Evolutionary conservation across 306 rosid genomes (phyloP).

Genomic region (Vigna trinervia): DNA sequence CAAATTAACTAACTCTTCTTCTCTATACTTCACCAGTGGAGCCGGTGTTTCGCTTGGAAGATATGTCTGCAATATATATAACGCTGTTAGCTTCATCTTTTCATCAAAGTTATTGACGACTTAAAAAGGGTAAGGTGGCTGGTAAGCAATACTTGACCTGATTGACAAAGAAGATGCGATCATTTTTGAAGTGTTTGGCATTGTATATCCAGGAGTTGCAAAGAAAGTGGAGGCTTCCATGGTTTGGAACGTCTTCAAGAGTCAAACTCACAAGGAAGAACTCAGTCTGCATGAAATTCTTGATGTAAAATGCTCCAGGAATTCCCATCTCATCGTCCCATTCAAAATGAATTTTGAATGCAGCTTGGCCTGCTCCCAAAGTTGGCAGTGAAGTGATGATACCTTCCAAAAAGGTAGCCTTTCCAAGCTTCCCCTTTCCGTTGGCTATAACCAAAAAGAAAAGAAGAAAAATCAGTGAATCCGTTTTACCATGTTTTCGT

Average conservation of each 20-base stretch:
- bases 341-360: constrained; percentile 62
- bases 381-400: constrained; percentile 53
- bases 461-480: background rate
- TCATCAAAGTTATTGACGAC: too few relatives aligned
- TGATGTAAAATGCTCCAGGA: constrained; percentile 77
- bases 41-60: constrained; percentile 83
- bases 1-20: constrained; percentile 59
- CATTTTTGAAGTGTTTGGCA: constrained; percentile 49
- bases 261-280: constrained; percentile 68
- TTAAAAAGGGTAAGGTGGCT: too few relatives aligned
- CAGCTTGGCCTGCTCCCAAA: constrained; percentile 56
- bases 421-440: constrained; percentile 63
- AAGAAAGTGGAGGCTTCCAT: constrained; percentile 61
- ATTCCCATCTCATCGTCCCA: constrained; percentile 59
- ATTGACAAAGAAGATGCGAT: constrained; percentile 80
- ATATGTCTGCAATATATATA: constrained; percentile 56
- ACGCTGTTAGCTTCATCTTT: too few relatives aligned
- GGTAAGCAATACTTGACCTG: constrained; percentile 47
- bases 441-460: constrained; percentile 43
- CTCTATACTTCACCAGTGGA: constrained; percentile 62
- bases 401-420: constrained; percentile 60
- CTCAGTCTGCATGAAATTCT: constrained; percentile 67
- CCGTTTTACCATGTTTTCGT: background rate
- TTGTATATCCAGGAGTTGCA: constrained; percentile 94
- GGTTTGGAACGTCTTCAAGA: constrained; percentile 71